A percentile compares a stretch with the other conserved stretches of the same genome.
phyloP scores from a whole-genome alignment of 306 rosid species.

The Gillenia trifoliata region DNA sequence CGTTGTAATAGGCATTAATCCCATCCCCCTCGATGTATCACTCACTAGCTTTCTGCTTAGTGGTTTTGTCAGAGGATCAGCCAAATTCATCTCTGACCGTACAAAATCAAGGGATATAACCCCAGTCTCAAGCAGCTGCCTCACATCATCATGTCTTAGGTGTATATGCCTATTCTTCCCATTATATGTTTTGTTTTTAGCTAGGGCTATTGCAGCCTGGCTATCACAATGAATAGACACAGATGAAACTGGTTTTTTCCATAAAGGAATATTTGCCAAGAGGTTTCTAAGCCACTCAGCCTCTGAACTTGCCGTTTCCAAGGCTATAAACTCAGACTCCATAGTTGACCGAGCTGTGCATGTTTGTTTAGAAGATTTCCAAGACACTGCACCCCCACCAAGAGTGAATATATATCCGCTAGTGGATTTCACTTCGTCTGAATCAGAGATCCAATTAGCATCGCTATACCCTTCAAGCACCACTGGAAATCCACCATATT shows the following conservation, averaged over 20 bases:
- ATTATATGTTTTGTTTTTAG: background rate
- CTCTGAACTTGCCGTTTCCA: background rate
- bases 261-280: background rate
- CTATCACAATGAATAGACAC: slow-evolving; percentile 2
- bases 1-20: background rate
- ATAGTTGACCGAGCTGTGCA: background rate
- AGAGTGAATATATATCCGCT: background rate
- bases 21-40: background rate
- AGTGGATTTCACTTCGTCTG: background rate
- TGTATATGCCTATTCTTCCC: background rate
- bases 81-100: background rate
- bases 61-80: background rate
- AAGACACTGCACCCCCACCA: background rate
- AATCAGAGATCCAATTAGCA: background rate
- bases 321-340: background rate
- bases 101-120: background rate
- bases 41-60: background rate
- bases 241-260: background rate
- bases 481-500: background rate
- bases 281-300: background rate
- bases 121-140: background rate
- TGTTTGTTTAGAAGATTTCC: background rate
- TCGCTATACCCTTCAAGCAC: background rate
- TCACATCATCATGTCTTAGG: background rate
- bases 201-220: background rate